Base-by-base conservation (phyloP, 2,329 filamentous ascomycete species). In the Hypoxylon sp. region DNA sequence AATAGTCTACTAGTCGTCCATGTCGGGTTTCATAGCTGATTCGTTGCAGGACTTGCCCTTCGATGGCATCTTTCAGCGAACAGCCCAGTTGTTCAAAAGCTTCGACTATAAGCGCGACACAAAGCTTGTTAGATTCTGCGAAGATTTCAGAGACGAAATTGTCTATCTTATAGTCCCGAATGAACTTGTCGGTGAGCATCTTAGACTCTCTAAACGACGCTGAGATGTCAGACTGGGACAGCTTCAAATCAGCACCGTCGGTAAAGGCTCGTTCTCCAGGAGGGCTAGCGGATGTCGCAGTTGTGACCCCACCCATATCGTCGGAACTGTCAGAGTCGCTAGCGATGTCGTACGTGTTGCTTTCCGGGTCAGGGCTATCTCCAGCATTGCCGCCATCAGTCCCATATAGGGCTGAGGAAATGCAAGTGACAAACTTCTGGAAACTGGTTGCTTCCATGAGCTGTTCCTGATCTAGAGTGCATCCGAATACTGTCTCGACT, bases 31-130 rank as follows among this genome's bases (percentile, higher is more conserved):
- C 59, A 52, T 76, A 73, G 0, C 60, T 39, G 10, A 81, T 73
- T 0, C 76, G 73, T 0, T 66, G 29, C 1, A 79, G 70, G 5
- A n/a, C 47, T 57, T 77, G 63, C 26, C 78, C 76, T 3, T 76
- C 31, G 2, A 31, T 47, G 3, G 78, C 75, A 3, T 58, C 58
- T 0, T 72, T 59, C 17, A 74, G 42, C 17, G 24, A 14, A 14
- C 66, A 76, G 0, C 80, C 80, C 0, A 81, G 72, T 53, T 77
- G 31, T 26, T 80, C 75, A 24, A 81, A 80, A 1, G 79, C 78
- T 51, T 82, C 79, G 1, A 80, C 24, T 5, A 59, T 65, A 31
- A 69, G 52, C 3, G 63, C 66, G 9, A 61, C 64, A 55, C 66
- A 70, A 19, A 74, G 65, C 44, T 22, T 17, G 11, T 51, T 51